A percentile compares a stretch with the other conserved stretches of the same genome.
Evolutionary conservation across 2,329 filamentous ascomycete genomes (phyloP).

Genomic region (Ophiostoma sp.): DNA sequence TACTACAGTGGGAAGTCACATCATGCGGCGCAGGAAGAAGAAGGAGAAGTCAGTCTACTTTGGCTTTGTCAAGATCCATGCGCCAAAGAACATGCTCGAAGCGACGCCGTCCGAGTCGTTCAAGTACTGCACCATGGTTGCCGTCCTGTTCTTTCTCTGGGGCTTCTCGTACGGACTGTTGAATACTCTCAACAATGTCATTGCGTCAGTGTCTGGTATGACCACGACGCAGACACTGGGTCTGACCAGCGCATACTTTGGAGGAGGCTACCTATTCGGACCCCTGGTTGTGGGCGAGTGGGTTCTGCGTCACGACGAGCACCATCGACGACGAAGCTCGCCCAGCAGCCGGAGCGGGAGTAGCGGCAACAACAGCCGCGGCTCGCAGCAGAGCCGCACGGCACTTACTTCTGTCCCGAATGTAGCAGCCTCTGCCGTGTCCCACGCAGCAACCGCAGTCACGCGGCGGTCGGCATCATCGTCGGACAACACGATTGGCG

Average conservation of each 20-base stretch:
- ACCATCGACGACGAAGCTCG: constrained; percentile 42
- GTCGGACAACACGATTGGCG: constrained; percentile 47
- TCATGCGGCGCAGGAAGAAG: not conserved
- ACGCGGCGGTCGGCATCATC: constrained; percentile 19
- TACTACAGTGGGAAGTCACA: not conserved
- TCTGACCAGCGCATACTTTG: constrained; percentile 66
- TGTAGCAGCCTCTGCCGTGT: constrained; percentile 2
- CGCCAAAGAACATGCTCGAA: constrained; percentile 65
- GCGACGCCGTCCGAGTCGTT: constrained; percentile 59
- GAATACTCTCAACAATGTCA: constrained; percentile 70
- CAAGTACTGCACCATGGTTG: constrained; percentile 68
- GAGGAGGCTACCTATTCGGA: constrained; percentile 63
- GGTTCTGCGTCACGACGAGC: constrained; percentile 64
- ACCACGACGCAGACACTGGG: constrained; percentile 58
- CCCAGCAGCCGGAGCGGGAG: constrained; percentile 25
- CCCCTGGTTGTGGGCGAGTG: constrained; percentile 64
- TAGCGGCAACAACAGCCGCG: not conserved
- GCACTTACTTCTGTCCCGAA: not conserved
- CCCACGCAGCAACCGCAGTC: constrained; percentile 9
- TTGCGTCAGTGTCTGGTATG: constrained; percentile 59
- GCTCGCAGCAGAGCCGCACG: constrained; percentile 1
- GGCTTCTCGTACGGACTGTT: constrained; percentile 85
- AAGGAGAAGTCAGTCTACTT: constrained; percentile 39
- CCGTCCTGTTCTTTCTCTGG: constrained; percentile 76
- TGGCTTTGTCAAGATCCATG: constrained; percentile 67